Percentiles rank a stretch among this genome's conserved stretches.
phyloP scores from a whole-genome alignment of 345 rosid species.

The Hibiscus mutabilis region DNA sequence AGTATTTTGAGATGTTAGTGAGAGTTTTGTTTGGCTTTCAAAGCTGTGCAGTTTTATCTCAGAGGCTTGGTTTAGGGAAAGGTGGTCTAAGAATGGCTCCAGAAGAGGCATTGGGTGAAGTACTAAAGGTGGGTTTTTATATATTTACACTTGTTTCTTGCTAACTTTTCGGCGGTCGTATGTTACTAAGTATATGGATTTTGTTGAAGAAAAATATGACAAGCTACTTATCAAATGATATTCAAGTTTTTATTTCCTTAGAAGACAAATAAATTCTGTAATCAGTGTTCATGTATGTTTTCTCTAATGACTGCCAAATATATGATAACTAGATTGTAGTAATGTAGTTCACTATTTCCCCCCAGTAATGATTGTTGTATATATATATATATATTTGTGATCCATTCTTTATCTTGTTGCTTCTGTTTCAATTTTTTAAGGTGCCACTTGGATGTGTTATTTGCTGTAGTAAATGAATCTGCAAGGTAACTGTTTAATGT shows the following conservation, averaged over 20 bases:
- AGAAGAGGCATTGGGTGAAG: conserved; percentile 70
- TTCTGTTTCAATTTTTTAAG: no score
- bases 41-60: conserved; percentile 68
- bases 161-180: background rate
- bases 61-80: conserved; percentile 92
- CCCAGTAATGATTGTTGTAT: no score
- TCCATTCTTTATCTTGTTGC: background rate
- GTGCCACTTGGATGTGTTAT: no score
- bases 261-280: background rate
- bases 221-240: background rate
- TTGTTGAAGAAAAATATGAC: background rate
- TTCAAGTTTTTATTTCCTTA: background rate
- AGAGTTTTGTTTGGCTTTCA: conserved; percentile 23
- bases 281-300: no score
- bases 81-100: conserved; percentile 94
- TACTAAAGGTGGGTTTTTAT: conserved; percentile 57
- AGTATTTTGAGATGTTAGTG: conserved; percentile 19
- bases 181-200: background rate
- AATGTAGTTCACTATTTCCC: background rate
- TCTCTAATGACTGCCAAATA: no score
- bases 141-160: background rate
- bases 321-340: background rate
- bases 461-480: no score
- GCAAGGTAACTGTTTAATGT: no score
- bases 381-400: no score